Percentiles rank a stretch among this genome's conserved stretches.
These are phyloP conservation scores for Candida oleophila DNA, from an alignment of 805 yeast species.

Conservation along the genomic window DNA sequence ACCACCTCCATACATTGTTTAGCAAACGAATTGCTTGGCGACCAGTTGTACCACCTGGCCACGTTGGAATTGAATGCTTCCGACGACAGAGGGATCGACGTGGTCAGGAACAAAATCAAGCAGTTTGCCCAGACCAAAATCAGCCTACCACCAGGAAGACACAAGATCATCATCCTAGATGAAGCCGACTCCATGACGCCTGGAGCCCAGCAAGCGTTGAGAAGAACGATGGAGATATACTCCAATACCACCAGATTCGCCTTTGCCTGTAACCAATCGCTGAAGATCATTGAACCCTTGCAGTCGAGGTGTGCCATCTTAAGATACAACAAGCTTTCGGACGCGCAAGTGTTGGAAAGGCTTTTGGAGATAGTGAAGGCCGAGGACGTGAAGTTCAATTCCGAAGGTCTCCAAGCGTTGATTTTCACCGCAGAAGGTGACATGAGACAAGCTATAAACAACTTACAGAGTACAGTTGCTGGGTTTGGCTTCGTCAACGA, in stretches of 20 bases:
- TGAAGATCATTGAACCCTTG: constrained; percentile 92
- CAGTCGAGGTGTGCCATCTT: constrained; percentile 96
- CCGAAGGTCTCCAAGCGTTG: constrained; percentile 90
- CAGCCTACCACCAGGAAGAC: constrained; percentile 81
- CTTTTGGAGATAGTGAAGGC: constrained; percentile 64
- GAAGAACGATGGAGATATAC: constrained; percentile 93
- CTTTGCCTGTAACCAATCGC: constrained; percentile 95
- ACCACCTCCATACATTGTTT: constrained; percentile 92
- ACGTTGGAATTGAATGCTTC: constrained; percentile 93
- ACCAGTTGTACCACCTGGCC: constrained; percentile 67
- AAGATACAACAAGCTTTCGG: constrained; percentile 76
- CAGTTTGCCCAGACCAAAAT: constrained; percentile 95
- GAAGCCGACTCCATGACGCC: constrained; percentile 98
- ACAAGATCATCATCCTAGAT: constrained; percentile 88
- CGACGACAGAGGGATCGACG: constrained; percentile 97
- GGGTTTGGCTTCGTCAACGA: constrained; percentile 92
- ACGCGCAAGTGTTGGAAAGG: constrained; percentile 80
- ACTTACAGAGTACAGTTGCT: constrained; percentile 88
- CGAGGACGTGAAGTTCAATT: constrained; percentile 75
- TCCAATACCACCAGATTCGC: constrained; percentile 96
- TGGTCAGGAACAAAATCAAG: constrained; percentile 89
- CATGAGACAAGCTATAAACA: constrained; percentile 97
- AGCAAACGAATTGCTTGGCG: constrained; percentile 79
- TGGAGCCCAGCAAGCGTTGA: constrained; percentile 91
- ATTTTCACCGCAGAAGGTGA: constrained; percentile 97